phyloP scores from a whole-genome alignment of 106 monocot species.

The Narthecium ossifragum region DNA sequence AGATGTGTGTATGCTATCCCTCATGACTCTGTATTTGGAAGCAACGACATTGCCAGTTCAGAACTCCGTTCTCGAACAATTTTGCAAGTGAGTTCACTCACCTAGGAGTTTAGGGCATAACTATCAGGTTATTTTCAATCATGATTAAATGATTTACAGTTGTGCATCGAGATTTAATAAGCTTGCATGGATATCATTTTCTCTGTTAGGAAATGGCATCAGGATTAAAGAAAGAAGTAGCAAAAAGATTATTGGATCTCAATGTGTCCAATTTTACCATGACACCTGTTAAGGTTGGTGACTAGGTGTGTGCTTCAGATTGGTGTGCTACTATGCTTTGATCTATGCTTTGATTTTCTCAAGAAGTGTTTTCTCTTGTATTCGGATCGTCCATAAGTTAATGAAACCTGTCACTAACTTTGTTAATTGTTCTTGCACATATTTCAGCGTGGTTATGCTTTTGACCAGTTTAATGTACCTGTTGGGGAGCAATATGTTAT shows the following conservation, averaged over 20 bases:
- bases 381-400: too few relatives aligned
- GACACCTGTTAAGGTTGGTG: constrained; percentile 81
- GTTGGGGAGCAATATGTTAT: constrained; percentile 79
- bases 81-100: too few relatives aligned
- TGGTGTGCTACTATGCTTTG: not conserved
- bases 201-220: constrained; percentile 67
- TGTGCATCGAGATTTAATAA: too few relatives aligned
- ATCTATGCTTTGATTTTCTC: not conserved
- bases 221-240: constrained; percentile 71
- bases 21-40: constrained; percentile 50
- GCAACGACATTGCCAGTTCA: constrained; percentile 22
- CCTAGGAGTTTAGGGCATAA: too few relatives aligned
- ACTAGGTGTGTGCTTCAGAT: not conserved
- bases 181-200: not conserved
- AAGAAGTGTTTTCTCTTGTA: too few relatives aligned
- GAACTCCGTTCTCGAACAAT: constrained; percentile 43
- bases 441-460: constrained; percentile 80
- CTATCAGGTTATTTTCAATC: not conserved
- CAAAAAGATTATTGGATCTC: constrained; percentile 52
- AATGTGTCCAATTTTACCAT: constrained; percentile 80
- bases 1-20: constrained; percentile 95
- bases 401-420: not conserved
- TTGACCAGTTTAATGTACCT: constrained; percentile 74
- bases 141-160: too few relatives aligned
- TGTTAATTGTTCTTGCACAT: constrained; percentile 1